Percentiles rank a stretch among this genome's conserved stretches.
phyloP scores from a whole-genome alignment of 2,329 filamentous ascomycete genomes.

The Fusarium sp. region DNA sequence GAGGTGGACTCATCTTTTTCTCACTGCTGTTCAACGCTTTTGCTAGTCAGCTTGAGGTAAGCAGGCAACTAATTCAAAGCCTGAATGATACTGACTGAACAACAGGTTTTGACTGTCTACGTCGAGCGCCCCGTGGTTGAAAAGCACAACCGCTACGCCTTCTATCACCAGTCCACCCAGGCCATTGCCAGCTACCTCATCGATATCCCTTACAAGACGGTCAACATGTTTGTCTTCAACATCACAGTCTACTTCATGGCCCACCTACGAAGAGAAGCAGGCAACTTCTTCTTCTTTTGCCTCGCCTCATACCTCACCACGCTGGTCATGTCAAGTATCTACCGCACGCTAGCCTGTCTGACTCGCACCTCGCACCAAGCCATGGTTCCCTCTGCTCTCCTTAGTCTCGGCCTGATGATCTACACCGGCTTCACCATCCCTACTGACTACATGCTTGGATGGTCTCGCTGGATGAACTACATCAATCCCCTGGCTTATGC shows the following conservation, averaged over 20 bases:
- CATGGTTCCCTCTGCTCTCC: conserved; percentile 64
- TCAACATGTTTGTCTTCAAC: conserved; percentile 45
- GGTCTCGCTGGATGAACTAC: conserved; percentile 71
- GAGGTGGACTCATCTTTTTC: conserved; percentile 64
- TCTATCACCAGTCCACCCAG: conserved; percentile 50
- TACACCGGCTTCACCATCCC: conserved; percentile 51
- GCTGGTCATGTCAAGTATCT: conserved; percentile 46
- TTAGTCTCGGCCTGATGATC: conserved; percentile 66
- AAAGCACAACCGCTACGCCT: conserved; percentile 51
- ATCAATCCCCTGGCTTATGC: conserved; percentile 72
- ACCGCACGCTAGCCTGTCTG: conserved; percentile 46
- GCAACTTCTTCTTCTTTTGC: conserved; percentile 71
- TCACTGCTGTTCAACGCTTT: conserved; percentile 65
- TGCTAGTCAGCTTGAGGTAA: conserved; percentile 49
- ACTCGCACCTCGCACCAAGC: conserved; percentile 47
- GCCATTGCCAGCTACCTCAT: conserved; percentile 44
- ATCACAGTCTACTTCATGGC: conserved; percentile 73
- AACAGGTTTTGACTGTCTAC: conserved; percentile 47
- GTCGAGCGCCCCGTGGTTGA: conserved; percentile 49
- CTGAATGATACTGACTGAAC: background rate
- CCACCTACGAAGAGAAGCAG: conserved; percentile 68
- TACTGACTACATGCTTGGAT: conserved; percentile 43
- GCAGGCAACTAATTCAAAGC: fast-evolving
- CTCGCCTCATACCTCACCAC: conserved; percentile 53
- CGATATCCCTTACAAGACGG: conserved; percentile 43